Percentiles rank a stretch among this genome's conserved stretches.
Conservation (phyloP, 768 basidiomycete genomes). For the Termitomyces sp. region DNA sequence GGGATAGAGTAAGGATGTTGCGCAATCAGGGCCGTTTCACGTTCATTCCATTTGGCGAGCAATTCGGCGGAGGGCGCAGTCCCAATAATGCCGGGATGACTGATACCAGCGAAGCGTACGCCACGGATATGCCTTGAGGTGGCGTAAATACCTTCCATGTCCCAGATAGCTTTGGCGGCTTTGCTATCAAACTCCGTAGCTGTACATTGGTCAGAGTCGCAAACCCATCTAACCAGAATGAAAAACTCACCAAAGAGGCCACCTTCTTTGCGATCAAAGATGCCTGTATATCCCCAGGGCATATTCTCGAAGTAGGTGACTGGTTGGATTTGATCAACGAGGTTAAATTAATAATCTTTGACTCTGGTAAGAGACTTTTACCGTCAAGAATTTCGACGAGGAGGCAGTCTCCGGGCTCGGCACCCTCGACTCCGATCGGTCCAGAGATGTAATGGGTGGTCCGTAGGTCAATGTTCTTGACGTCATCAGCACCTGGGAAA, state of each 20-base stretch:
- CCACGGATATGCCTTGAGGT: constrained; percentile 74
- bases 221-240: background rate
- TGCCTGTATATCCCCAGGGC: constrained; percentile 81
- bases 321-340: constrained; percentile 13
- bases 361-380: constrained; percentile 16
- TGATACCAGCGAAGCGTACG: constrained; percentile 72
- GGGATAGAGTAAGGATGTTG: constrained; percentile 46
- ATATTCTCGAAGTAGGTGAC: constrained; percentile 65
- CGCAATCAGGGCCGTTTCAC: constrained; percentile 61
- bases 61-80: constrained; percentile 72
- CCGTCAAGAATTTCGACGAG: constrained; percentile 76
- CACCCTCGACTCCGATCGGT: constrained; percentile 67
- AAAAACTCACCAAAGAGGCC: constrained; percentile 50
- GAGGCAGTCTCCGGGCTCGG: constrained; percentile 73
- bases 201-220: constrained; percentile 12
- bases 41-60: constrained; percentile 70
- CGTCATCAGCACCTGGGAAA: constrained; percentile 55
- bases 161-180: constrained; percentile 79
- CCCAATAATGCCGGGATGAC: constrained; percentile 71
- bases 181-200: constrained; percentile 63
- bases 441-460: constrained; percentile 73
- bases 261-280: constrained; percentile 69
- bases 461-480: constrained; percentile 56
- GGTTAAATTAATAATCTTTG: background rate
- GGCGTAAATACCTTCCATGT: constrained; percentile 67